These are phyloP conservation scores for Calendula officinalis DNA, from an alignment of 129 eudicot species.

Conservation along the genomic window DNA sequence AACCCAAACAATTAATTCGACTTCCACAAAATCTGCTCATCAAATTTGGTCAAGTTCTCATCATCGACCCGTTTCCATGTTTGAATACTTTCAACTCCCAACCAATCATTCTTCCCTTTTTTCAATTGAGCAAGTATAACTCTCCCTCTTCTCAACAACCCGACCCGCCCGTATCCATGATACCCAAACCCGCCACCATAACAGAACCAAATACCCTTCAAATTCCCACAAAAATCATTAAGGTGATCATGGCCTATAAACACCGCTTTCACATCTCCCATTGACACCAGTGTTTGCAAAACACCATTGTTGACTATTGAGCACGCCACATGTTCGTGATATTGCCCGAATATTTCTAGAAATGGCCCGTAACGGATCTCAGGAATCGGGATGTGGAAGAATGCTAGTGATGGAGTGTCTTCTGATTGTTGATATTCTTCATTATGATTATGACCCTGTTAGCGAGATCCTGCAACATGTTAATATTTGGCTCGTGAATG, in stretches of 20 bases:
- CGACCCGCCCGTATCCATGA: slow-evolving; percentile 87
- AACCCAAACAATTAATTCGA: slow-evolving; percentile 22
- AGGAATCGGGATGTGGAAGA: slow-evolving; percentile 96
- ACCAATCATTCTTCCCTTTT: slow-evolving; percentile 65
- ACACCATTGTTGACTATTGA: slow-evolving; percentile 81
- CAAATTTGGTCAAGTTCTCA: slow-evolving; percentile 59
- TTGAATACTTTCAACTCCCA: slow-evolving; percentile 65
- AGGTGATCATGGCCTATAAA: slow-evolving; percentile 94
- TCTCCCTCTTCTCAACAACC: slow-evolving; percentile 75
- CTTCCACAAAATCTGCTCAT: slow-evolving; percentile 80
- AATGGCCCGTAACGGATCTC: slow-evolving; percentile 62
- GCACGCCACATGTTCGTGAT: slow-evolving; percentile 64
- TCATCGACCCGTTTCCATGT: slow-evolving; percentile 92
- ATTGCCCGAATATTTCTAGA: slow-evolving; percentile 53
- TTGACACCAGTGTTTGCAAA: slow-evolving; percentile 56
- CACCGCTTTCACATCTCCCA: slow-evolving; percentile 85
- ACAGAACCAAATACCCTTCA: slow-evolving; percentile 85
- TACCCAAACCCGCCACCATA: slow-evolving; percentile 97
- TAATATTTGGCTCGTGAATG: slow-evolving; percentile 26
- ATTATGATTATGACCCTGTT: slow-evolving; percentile 59
- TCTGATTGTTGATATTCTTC: slow-evolving; percentile 25
- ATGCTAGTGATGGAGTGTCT: slow-evolving; percentile 57
- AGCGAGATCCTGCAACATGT: slow-evolving; percentile 72
- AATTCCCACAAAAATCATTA: slow-evolving; percentile 85
- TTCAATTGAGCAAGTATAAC: slow-evolving; percentile 62